Base-by-base conservation (phyloP, 2,329 filamentous ascomycete genomes). In the Cladosporium austrohemisphaericum region DNA sequence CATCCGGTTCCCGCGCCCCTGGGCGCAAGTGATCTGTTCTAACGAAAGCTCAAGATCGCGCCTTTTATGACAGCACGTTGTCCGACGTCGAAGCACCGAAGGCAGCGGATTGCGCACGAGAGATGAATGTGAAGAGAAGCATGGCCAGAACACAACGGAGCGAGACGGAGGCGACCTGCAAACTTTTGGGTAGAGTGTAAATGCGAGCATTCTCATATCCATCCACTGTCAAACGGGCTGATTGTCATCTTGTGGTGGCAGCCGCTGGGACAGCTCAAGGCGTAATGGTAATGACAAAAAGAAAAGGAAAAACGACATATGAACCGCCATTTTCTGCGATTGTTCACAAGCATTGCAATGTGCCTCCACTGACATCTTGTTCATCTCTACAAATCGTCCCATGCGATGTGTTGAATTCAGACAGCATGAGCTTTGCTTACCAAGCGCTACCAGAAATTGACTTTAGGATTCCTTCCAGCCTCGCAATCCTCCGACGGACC, bases 171-270 rank as follows among this genome's bases (percentile, higher is more conserved):
- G 41, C 41, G 18, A 45, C 7, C 4, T 45, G 31, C 29, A 20
- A 45, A n/a, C n/a, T n/a, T 18, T 45, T 45, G 31, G 41, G 41
- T 45, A 45, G 41, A 36, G 41, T 36, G 41, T 45, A 45, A 45
- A 45, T 45, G 41, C 41, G 41, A 45, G 20, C 20, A 45, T n/a
- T n/a, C n/a, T 45, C 14, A 35, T 36, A 45, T 45, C 41, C 31
- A 44, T 29, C 41, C n/a, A 26, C 25, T 11, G 25, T 26, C 25
- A 11, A 26, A 26, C 32, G 8, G 25, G 25, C 25, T 26, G 8
- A 32, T 14, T 10, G 32, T 8, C 32, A 36, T 13, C 11, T 13
- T 31, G 29, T 13, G 29, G 13, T 13, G 23, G 20, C 20, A 13
- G 11, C 13, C 28, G n/a, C 41, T 26, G 14, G 29, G 19, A 23